These are phyloP conservation scores for Ceratocystis cacaofunesta DNA, from an alignment of 2,329 filamentous ascomycete genomes.

Conservation along the genomic window DNA sequence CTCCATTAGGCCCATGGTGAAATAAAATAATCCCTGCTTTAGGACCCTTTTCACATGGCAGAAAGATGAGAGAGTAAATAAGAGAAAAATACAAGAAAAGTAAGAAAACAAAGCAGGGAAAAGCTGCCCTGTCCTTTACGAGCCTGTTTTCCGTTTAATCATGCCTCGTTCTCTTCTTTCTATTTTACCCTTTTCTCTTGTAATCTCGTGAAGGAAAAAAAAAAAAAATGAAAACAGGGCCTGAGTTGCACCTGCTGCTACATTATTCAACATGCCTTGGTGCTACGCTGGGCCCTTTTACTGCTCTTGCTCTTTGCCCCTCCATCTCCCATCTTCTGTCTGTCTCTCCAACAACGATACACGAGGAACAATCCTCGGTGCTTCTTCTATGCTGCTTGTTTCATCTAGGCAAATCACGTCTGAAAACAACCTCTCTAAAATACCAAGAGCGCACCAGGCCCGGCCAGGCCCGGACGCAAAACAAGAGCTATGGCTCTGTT, in stretches of 20 bases:
- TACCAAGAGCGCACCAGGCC: not conserved
- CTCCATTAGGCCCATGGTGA: not conserved
- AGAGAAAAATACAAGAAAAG: not conserved
- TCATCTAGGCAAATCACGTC: not conserved
- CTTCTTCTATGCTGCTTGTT: not conserved
- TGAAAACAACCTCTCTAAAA: not conserved
- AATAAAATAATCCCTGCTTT: not conserved
- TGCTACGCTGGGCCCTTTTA: not conserved
- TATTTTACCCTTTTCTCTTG: not conserved
- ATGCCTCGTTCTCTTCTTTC: not conserved
- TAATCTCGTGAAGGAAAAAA: not conserved
- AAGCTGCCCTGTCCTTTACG: no score
- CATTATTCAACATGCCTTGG: no score
- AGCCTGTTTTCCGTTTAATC: not conserved
- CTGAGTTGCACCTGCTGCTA: no score
- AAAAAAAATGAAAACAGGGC: no score
- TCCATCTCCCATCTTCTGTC: not conserved
- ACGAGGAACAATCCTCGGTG: no score
- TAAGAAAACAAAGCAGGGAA: not conserved
- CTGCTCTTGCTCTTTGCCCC: not conserved
- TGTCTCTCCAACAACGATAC: no score
- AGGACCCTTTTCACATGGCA: constrained; percentile 4
- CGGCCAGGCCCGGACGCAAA: no score
- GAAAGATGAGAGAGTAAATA: not conserved
- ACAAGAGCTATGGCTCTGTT: no score